A percentile compares a stretch with the other conserved stretches of the same genome.
Evolutionary conservation across 78 protist species (phyloP).

Genomic region (Trichosphaerium sp.): DNA sequence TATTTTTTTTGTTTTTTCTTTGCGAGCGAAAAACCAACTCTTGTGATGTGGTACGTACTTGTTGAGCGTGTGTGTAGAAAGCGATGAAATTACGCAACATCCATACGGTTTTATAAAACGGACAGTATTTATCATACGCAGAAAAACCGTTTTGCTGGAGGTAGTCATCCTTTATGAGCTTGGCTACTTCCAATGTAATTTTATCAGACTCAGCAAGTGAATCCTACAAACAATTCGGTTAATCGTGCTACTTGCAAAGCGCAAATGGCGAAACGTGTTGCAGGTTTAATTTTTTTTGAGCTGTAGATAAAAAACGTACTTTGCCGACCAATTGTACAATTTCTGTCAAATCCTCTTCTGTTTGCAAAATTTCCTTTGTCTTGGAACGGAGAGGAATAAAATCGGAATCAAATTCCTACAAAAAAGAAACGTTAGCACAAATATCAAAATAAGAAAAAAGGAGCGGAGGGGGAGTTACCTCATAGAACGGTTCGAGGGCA

Average conservation of each 20-base stretch:
- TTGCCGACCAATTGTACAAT: conserved; percentile 98
- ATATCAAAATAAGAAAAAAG: no score
- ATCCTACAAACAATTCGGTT: conserved; percentile 39
- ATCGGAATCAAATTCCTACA: conserved; percentile 72
- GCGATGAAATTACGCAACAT: conserved; percentile 84
- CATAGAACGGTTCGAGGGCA: no score
- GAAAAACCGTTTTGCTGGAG: conserved; percentile 94
- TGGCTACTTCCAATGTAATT: conserved; percentile 91
- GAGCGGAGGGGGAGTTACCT: no score
- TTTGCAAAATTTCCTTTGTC: conserved; percentile 82
- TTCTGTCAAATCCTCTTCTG: conserved; percentile 93
- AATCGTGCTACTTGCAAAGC: background rate
- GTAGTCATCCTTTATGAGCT: conserved; percentile 95
- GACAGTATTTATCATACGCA: conserved; percentile 92
- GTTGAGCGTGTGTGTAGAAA: conserved; percentile 70
- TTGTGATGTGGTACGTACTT: conserved; percentile 41
- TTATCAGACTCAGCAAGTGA: conserved; percentile 98
- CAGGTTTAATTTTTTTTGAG: background rate
- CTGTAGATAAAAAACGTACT: background rate
- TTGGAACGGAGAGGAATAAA: conserved; percentile 63
- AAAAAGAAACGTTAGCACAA: no score
- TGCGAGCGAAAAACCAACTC: background rate
- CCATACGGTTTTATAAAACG: conserved; percentile 97
- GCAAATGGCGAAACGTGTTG: no score
- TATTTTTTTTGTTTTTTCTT: no score